A percentile compares a stretch with the other conserved stretches of the same genome.
Evolutionary conservation across 306 rosid species (phyloP).

Genomic region (Sphenostylis stenocarpa): DNA sequence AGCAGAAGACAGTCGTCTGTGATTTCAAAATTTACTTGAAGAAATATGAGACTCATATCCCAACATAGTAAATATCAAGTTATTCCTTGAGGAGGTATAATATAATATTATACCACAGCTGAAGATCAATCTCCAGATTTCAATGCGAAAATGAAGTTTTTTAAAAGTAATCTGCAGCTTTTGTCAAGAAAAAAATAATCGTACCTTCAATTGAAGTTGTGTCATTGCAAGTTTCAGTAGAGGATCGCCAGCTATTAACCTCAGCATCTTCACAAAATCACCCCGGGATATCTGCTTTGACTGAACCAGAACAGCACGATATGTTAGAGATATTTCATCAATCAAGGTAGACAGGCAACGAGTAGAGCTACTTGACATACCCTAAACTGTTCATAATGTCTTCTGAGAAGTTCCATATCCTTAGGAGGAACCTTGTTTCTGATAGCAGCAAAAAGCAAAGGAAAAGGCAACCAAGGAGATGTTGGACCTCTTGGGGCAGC

Average conservation of each 20-base stretch:
- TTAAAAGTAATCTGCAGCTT: too few relatives aligned
- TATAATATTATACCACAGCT: not conserved
- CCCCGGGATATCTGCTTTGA: slow-evolving; percentile 63
- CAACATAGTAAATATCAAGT: not conserved
- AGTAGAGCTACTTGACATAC: slow-evolving; percentile 44
- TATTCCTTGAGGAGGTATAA: not conserved
- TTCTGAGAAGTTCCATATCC: slow-evolving; percentile 44
- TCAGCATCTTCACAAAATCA: slow-evolving; percentile 66
- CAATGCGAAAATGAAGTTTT: not conserved
- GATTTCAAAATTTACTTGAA: not conserved
- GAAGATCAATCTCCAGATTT: not conserved
- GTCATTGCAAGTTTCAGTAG: slow-evolving; percentile 62
- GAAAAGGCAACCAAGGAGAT: slow-evolving; percentile 87
- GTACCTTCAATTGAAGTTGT: slow-evolving; percentile 61
- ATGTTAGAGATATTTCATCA: slow-evolving; percentile 17
- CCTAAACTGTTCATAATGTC: slow-evolving; percentile 51
- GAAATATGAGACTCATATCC: not conserved
- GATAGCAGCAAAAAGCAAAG: slow-evolving; percentile 70
- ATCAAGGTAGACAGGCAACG: not conserved
- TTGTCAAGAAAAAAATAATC: not conserved
- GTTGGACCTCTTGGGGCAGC: slow-evolving; percentile 50
- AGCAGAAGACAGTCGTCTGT: not conserved
- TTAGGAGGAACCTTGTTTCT: slow-evolving; percentile 47
- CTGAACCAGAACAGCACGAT: slow-evolving; percentile 34
- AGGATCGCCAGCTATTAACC: slow-evolving; percentile 71